Evolutionary conservation across 1,139 yeast genomes (phyloP), one percentile per base, ranked within the genome.

Genomic region (Candida neerlandica): DNA sequence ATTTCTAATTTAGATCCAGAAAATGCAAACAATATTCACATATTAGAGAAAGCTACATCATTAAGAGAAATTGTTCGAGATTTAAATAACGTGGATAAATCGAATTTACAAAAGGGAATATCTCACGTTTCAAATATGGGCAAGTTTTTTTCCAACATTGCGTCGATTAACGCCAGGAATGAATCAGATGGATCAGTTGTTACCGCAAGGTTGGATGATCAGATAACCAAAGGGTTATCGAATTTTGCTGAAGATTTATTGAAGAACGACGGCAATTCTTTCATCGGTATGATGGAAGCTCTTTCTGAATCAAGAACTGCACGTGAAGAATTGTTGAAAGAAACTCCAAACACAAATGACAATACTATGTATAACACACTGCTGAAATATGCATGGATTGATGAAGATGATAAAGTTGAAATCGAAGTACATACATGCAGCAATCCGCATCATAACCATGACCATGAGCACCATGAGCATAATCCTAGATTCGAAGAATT

Each of bases 181-280:
- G 53, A 44, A 12, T 44, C 43, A 14, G 49, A 49, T 23, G 52
- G 49, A 42, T 37, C 42, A 21, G 39, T 40, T 29, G 45, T 47
- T 41, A 37, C 53, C 7, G 41, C 40, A 21, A 47, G 43, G 30
- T 44, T 54, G 5, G 50, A 57, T 48, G 65, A 61, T 46, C 65
- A 61, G 48, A 55, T 68, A 41, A 58, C 69, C 4, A 61, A 65
- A 49, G 79, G 78, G 2, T 62, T 84, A 21, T 73, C 84, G 46
- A 78, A 81, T 12, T 86, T 89, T 46, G 94, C 95, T 0, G 95
- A 89, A 56, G 96, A 89, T 61, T 67, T 89, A 30, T 71, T 88
- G 50, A 82, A 81, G 54, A 86, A 86, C 61, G 90, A 86, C 56
- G 96, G 96, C 27, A 78, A 78, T 57, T 78, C 83, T 48, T 88